Evolutionary conservation across 768 basidiomycete genomes (phyloP).

Genomic region (Punctularia strigosozonata): DNA sequence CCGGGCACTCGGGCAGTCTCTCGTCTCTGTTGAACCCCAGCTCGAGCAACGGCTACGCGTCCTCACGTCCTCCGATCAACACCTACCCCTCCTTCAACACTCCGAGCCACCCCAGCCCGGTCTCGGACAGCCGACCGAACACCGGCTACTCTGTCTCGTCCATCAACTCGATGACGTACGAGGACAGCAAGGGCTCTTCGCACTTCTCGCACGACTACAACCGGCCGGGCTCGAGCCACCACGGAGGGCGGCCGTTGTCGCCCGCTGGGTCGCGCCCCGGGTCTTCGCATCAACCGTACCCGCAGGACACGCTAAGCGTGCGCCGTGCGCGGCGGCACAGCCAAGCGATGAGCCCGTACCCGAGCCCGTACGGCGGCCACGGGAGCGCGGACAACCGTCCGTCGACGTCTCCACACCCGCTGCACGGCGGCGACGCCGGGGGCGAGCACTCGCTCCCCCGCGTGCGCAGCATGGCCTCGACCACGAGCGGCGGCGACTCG

Average conservation of each 20-base stretch:
- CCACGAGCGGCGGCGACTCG: conserved; percentile 60
- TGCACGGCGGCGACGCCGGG: conserved; percentile 29
- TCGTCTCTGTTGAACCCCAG: conserved; percentile 72
- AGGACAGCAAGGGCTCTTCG: conserved; percentile 36
- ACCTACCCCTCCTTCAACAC: conserved; percentile 19
- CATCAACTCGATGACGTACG: conserved; percentile 64
- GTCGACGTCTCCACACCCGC: conserved; percentile 61
- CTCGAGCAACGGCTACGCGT: conserved; percentile 30
- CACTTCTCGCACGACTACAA: conserved; percentile 41
- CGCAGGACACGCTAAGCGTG: conserved; percentile 47
- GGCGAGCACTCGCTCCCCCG: conserved; percentile 51
- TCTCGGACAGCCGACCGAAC: conserved; percentile 75
- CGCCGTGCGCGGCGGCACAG: conserved; percentile 67
- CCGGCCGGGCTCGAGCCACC: conserved; percentile 64
- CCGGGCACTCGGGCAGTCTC: conserved; percentile 60
- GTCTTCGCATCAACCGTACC: conserved; percentile 45
- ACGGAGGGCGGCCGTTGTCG: conserved; percentile 46
- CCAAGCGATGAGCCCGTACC: conserved; percentile 82
- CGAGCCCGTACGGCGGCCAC: conserved; percentile 65
- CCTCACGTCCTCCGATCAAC: conserved; percentile 29
- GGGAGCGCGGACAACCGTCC: conserved; percentile 44
- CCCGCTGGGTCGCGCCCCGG: conserved; percentile 58
- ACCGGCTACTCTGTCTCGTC: conserved; percentile 82
- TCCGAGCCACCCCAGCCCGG: conserved; percentile 59
- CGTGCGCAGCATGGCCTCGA: conserved; percentile 75